Percentiles rank a stretch among this genome's conserved stretches.
Conservation (phyloP, 192 early-diverging fungal genomes). For the Pilobolus umbonatus region DNA sequence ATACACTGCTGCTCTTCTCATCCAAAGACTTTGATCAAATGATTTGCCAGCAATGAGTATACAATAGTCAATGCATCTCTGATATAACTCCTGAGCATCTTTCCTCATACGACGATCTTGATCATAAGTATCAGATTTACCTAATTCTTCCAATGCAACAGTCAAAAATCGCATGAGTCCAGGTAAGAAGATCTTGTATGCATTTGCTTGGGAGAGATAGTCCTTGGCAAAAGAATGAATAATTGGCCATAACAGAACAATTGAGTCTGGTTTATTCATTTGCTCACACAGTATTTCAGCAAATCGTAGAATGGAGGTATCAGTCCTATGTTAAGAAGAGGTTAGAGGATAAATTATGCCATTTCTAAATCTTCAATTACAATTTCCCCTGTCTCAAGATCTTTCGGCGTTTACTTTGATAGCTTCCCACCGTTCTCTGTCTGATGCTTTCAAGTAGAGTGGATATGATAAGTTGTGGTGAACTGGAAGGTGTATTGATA, state of each 20-base stretch:
- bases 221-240: constrained; percentile 59
- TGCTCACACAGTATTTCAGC: constrained; percentile 56
- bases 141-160: constrained; percentile 35
- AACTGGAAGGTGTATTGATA: constrained; percentile 25
- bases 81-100: constrained; percentile 55
- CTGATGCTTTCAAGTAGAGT: constrained; percentile 45
- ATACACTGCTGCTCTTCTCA: constrained; percentile 42
- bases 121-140: constrained; percentile 33
- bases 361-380: constrained; percentile 30
- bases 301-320: constrained; percentile 59
- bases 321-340: constrained; percentile 43
- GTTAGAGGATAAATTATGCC: background rate
- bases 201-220: constrained; percentile 48
- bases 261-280: constrained; percentile 38
- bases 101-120: constrained; percentile 60
- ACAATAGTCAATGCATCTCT: constrained; percentile 66
- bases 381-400: constrained; percentile 45
- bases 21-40: constrained; percentile 69
- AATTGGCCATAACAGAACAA: constrained; percentile 57
- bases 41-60: constrained; percentile 70
- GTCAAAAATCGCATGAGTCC: constrained; percentile 49
- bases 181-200: constrained; percentile 53
- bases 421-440: constrained; percentile 38
- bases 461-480: constrained; percentile 31
- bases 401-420: constrained; percentile 25